These are phyloP conservation scores for Kazachstania taianensis DNA, from an alignment of 805 yeast genomes.

Conservation along the genomic window DNA sequence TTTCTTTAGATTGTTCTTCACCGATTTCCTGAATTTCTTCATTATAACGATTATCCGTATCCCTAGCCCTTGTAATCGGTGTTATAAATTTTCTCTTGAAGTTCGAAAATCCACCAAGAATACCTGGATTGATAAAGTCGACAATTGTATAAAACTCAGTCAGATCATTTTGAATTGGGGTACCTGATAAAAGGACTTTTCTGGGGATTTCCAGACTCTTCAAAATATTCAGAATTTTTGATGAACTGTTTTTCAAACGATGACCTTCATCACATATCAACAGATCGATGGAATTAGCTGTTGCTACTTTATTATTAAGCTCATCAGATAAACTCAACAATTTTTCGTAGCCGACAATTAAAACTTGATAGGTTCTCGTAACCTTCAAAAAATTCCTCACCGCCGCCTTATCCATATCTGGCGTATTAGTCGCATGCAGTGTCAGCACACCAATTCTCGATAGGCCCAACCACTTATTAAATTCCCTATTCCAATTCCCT, in stretches of 20 bases:
- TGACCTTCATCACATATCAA: conserved; percentile 95
- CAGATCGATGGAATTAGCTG: conserved; percentile 40
- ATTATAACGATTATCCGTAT: conserved; percentile 45
- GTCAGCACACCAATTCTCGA: conserved; percentile 59
- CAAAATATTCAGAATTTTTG: conserved; percentile 60
- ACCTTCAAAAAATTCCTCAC: conserved; percentile 54
- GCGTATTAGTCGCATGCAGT: conserved; percentile 38
- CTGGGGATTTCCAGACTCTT: conserved; percentile 43
- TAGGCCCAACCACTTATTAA: conserved; percentile 75
- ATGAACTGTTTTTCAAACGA: conserved; percentile 63
- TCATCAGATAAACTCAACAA: conserved; percentile 46
- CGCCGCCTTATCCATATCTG: conserved; percentile 45
- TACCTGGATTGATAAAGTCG: conserved; percentile 77
- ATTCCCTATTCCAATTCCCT: conserved; percentile 80
- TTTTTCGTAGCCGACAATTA: conserved; percentile 84
- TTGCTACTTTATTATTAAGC: conserved; percentile 30
- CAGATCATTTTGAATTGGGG: conserved; percentile 90
- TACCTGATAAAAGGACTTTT: conserved; percentile 69
- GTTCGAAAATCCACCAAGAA: conserved; percentile 50
- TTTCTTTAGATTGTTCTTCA: conserved; percentile 47
- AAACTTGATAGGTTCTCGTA: conserved; percentile 61
- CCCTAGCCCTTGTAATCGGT: conserved; percentile 70
- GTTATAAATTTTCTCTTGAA: conserved; percentile 53
- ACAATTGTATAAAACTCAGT: conserved; percentile 71
- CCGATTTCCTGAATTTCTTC: conserved; percentile 45